Conservation (phyloP, 2,329 filamentous ascomycete genomes). For the Bipolaris bicolor region DNA sequence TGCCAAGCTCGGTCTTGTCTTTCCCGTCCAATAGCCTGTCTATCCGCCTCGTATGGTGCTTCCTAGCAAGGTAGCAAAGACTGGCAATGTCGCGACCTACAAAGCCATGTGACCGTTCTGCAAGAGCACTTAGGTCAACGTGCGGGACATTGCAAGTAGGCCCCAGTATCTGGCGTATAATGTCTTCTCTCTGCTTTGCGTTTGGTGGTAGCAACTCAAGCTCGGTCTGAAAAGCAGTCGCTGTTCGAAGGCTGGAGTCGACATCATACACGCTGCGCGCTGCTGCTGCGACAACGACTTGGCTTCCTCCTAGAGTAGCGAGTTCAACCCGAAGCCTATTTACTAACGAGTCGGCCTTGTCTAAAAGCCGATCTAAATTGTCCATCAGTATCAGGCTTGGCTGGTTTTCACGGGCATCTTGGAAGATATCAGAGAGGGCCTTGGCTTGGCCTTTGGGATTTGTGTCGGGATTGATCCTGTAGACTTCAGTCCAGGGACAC, state of each 20-base stretch:
- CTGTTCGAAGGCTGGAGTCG: constrained; percentile 69
- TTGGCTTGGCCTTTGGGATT: constrained; percentile 55
- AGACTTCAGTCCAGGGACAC: constrained; percentile 72
- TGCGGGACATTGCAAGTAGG: constrained; percentile 59
- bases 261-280: constrained; percentile 76
- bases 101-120: constrained; percentile 83
- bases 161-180: constrained; percentile 61
- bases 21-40: constrained; percentile 28
- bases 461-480: constrained; percentile 61
- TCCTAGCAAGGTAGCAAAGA: constrained; percentile 64
- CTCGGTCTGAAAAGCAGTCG: constrained; percentile 68
- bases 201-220: constrained; percentile 82
- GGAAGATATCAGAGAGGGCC: constrained; percentile 71
- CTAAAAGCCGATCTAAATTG: constrained; percentile 69
- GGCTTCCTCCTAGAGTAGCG: constrained; percentile 59
- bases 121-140: constrained; percentile 61
- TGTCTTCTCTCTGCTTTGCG: constrained; percentile 71
- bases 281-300: constrained; percentile 76
- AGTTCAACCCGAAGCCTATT: constrained; percentile 44
- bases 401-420: constrained; percentile 69
- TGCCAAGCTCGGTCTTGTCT: constrained; percentile 32
- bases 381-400: constrained; percentile 84
- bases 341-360: constrained; percentile 39
- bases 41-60: constrained; percentile 27
- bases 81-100: constrained; percentile 77